Evolutionary conservation across 805 yeast genomes (phyloP).

Genomic region (Metschnikowia bowlesiae): DNA sequence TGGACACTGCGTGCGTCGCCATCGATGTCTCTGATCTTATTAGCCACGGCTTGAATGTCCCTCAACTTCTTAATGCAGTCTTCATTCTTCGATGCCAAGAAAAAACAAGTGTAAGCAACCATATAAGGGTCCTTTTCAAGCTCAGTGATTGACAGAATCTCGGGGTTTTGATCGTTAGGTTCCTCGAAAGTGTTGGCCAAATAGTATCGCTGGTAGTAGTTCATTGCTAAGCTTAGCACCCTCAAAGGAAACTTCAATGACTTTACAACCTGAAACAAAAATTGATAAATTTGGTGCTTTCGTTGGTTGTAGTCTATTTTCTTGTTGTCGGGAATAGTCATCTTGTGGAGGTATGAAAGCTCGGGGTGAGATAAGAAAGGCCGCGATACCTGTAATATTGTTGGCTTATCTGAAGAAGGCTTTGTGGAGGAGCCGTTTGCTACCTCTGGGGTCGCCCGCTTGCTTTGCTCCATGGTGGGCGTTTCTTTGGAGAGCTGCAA

Average conservation of each 20-base stretch:
- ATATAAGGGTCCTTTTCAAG: slow-evolving; percentile 47
- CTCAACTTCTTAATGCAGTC: slow-evolving; percentile 76
- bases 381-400: slow-evolving; percentile 44
- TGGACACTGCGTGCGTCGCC: slow-evolving; percentile 28
- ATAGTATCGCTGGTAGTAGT: slow-evolving; percentile 66
- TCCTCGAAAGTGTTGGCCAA: slow-evolving; percentile 58
- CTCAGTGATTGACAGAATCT: slow-evolving; percentile 17
- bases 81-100: slow-evolving; percentile 72
- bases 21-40: slow-evolving; percentile 35
- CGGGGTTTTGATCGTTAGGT: slow-evolving; percentile 19
- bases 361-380: slow-evolving; percentile 59
- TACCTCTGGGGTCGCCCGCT: slow-evolving; percentile 1
- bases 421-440: slow-evolving; percentile 2
- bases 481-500: background rate
- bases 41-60: slow-evolving; percentile 53
- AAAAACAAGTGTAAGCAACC: slow-evolving; percentile 64
- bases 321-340: slow-evolving; percentile 48
- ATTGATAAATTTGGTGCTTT: slow-evolving; percentile 50
- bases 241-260: slow-evolving; percentile 63
- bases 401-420: slow-evolving; percentile 11
- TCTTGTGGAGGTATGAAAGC: slow-evolving; percentile 45
- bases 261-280: slow-evolving; percentile 49
- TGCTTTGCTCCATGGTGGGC: slow-evolving; percentile 3
- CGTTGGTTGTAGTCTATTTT: slow-evolving; percentile 45
- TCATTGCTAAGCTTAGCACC: slow-evolving; percentile 66